Conservation (phyloP, 192 early-diverging fungal genomes). For the Phlyctochytrium planicorne region DNA sequence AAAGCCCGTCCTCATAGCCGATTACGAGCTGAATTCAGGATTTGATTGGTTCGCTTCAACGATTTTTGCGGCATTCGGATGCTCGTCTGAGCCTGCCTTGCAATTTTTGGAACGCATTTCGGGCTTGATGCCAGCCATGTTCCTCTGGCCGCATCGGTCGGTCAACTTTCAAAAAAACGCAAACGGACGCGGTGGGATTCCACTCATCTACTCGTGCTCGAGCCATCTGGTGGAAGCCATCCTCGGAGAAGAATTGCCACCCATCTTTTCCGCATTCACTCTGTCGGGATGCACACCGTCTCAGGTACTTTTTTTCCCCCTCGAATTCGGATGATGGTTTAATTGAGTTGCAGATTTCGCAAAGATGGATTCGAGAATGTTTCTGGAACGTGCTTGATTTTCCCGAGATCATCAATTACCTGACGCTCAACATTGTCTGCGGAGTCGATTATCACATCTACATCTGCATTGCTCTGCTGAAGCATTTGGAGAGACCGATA, state of each 20-base stretch:
- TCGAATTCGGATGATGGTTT: neutral
- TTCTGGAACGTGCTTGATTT: slow-evolving; percentile 53
- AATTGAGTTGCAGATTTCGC: slow-evolving; percentile 29
- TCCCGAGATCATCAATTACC: slow-evolving; percentile 37
- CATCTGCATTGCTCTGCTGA: slow-evolving; percentile 44
- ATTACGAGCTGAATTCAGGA: slow-evolving; percentile 7
- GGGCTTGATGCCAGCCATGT: slow-evolving; percentile 23
- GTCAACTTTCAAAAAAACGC: neutral
- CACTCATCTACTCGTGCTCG: slow-evolving; percentile 36
- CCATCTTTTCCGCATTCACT: slow-evolving; percentile 46
- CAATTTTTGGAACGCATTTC: slow-evolving; percentile 20
- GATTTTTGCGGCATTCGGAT: slow-evolving; percentile 32
- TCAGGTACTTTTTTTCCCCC: slow-evolving; percentile 43
- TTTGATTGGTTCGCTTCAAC: slow-evolving; percentile 50
- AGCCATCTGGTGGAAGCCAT: slow-evolving; percentile 46
- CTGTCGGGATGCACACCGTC: slow-evolving; percentile 50
- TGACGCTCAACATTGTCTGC: slow-evolving; percentile 20
- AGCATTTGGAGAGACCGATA: slow-evolving; percentile 30
- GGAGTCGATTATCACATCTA: slow-evolving; percentile 52
- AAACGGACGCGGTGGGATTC: slow-evolving; percentile 15
- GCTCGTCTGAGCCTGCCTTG: slow-evolving; percentile 11
- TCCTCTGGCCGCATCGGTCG: slow-evolving; percentile 31
- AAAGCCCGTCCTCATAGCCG: slow-evolving; percentile 5
- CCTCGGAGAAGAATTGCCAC: slow-evolving; percentile 40
- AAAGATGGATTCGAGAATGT: slow-evolving; percentile 50